phyloP scores from a whole-genome alignment of 208 protist species.

The Porcisia hertigi region DNA sequence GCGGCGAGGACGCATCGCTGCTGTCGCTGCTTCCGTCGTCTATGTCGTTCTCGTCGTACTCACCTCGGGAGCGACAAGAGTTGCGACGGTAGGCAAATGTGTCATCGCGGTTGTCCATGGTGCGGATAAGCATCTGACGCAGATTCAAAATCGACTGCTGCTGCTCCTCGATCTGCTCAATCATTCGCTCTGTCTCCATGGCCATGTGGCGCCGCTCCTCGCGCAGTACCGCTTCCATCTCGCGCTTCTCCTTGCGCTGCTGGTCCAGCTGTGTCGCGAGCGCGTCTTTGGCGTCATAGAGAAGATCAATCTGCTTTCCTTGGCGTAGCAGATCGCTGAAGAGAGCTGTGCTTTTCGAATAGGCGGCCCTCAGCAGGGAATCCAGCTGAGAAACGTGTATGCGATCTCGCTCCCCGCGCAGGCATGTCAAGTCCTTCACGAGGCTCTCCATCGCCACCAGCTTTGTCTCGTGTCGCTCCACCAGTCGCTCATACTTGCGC shows the following conservation, averaged over 20 bases:
- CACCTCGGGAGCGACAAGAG: conserved; percentile 12
- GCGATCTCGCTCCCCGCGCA: conserved; percentile 55
- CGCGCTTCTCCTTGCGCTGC: conserved; percentile 58
- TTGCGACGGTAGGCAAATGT: conserved; percentile 23
- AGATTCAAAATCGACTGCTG: conserved; percentile 83
- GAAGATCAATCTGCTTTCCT: conserved; percentile 65
- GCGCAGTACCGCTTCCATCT: conserved; percentile 54
- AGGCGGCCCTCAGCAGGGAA: conserved; percentile 78
- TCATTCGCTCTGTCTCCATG: conserved; percentile 66
- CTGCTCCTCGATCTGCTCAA: conserved; percentile 81
- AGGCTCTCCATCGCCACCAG: conserved; percentile 74
- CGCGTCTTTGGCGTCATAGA: conserved; percentile 61
- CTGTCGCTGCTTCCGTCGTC: neutral
- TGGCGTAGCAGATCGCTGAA: conserved; percentile 86
- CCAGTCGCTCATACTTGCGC: conserved; percentile 49
- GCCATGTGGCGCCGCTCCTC: conserved; percentile 72
- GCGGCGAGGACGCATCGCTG: conserved; percentile 17
- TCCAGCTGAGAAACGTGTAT: conserved; percentile 85
- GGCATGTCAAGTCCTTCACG: conserved; percentile 68
- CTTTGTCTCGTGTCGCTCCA: conserved; percentile 68
- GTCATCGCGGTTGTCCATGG: conserved; percentile 46
- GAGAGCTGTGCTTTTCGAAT: conserved; percentile 84
- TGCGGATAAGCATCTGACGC: conserved; percentile 80
- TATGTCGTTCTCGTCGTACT: conserved; percentile 7
- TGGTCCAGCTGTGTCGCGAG: conserved; percentile 73